Evolutionary conservation across 2,329 filamentous ascomycete species (phyloP).

Genomic region (Sporothrix phasma): DNA sequence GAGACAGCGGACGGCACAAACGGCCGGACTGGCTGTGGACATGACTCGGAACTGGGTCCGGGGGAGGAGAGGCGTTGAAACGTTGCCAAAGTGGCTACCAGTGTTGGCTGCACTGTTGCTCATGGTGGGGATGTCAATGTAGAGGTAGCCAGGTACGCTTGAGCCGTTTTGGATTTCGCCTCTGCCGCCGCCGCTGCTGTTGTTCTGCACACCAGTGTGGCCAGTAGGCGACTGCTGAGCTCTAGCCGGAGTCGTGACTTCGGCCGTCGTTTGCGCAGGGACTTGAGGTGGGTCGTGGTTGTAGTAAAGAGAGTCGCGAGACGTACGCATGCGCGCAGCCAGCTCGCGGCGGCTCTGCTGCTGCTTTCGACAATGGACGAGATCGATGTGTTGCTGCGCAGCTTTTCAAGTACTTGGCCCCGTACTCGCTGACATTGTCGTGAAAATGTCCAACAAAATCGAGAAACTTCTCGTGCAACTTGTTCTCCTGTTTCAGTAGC

Average conservation of each 20-base stretch:
- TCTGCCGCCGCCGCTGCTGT: too few species aligned
- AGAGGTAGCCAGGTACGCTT: not conserved
- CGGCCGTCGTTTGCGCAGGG: not conserved
- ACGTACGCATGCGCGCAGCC: not conserved
- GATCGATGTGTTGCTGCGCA: not conserved
- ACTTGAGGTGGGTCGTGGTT: not conserved
- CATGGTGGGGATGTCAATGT: not conserved
- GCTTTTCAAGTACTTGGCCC: not conserved
- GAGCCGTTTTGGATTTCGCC: too few species aligned
- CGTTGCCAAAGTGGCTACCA: not conserved
- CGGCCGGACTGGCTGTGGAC: not conserved
- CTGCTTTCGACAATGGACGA: not conserved
- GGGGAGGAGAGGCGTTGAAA: not conserved
- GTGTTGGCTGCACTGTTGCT: not conserved
- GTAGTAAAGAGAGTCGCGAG: not conserved
- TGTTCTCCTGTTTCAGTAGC: not conserved
- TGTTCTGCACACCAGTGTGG: not conserved
- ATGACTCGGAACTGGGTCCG: not conserved
- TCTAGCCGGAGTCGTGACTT: too few species aligned
- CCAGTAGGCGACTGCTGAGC: too few species aligned
- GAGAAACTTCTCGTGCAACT: slow-evolving; percentile 1
- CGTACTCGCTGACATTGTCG: not conserved
- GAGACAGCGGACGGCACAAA: not conserved
- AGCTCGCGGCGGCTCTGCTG: not conserved
- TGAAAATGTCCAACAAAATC: not conserved